Percentiles rank a stretch among this genome's conserved stretches.
Evolutionary conservation across 257 asterid genomes (phyloP).

Genomic region (Solanum chiquidenum): DNA sequence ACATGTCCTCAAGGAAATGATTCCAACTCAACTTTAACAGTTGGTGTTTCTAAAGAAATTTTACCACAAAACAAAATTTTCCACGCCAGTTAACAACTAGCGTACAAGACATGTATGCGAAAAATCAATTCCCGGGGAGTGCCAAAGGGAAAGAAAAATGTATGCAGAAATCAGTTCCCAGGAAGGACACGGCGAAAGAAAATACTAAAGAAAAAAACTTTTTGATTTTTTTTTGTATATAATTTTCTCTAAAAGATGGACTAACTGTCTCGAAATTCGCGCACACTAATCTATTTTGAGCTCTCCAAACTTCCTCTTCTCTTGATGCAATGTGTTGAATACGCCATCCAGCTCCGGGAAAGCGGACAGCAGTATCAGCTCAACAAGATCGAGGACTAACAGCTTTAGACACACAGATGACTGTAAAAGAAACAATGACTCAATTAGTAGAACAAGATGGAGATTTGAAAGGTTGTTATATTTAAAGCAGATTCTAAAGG

Average conservation of each 20-base stretch:
- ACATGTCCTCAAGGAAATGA: neutral
- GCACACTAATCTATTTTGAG: conserved; percentile 11
- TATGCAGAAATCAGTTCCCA: neutral
- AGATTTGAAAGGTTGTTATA: neutral
- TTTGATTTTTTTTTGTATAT: neutral
- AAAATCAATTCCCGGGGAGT: neutral
- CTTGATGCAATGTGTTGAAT: conserved; percentile 51
- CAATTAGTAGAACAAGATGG: neutral
- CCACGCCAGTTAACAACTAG: neutral
- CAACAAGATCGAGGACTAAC: conserved; percentile 62
- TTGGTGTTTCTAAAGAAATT: neutral
- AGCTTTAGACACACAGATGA: conserved; percentile 78
- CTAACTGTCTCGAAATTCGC: neutral
- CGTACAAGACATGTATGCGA: neutral
- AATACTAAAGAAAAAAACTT: neutral
- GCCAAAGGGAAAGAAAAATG: neutral
- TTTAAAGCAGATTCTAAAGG: neutral
- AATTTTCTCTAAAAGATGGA: neutral
- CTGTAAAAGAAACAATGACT: conserved; percentile 23
- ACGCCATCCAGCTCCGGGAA: conserved; percentile 73
- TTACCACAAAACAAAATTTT: neutral
- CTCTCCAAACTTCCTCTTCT: conserved; percentile 63
- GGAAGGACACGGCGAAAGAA: neutral
- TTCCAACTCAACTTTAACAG: neutral
- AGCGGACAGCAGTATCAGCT: conserved; percentile 71